A percentile compares a stretch with the other conserved stretches of the same genome.
These are phyloP conservation scores for Multifurca ochricompacta DNA, from an alignment of 768 basidiomycete species.

Conservation along the genomic window DNA sequence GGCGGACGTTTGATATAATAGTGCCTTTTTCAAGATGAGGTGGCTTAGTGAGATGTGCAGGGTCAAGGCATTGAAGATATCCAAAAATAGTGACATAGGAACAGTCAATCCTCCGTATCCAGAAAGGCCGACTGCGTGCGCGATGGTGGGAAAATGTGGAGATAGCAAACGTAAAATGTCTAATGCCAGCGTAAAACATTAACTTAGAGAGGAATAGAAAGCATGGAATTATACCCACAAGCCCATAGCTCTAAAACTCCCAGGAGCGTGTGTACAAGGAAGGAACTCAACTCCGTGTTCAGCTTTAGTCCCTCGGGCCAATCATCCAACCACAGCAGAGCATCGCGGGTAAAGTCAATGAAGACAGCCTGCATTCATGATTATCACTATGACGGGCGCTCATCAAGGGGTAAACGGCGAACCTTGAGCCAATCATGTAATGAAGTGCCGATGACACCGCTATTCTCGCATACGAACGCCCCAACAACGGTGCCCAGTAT, in stretches of 20 bases:
- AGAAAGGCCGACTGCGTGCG: conserved; percentile 13
- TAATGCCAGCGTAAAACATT: background rate
- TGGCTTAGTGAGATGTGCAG: conserved; percentile 69
- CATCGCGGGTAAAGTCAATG: conserved; percentile 41
- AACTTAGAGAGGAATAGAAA: background rate
- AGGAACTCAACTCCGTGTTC: conserved; percentile 85
- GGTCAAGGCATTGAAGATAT: conserved; percentile 52
- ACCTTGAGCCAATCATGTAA: conserved; percentile 20
- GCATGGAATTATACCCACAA: conserved; percentile 39
- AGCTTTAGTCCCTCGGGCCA: conserved; percentile 97
- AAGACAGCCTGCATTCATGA: conserved; percentile 31
- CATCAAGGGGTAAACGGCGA: background rate
- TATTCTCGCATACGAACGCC: conserved; percentile 62
- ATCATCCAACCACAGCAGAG: conserved; percentile 78
- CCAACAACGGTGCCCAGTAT: conserved; percentile 75
- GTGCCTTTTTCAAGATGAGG: conserved; percentile 50
- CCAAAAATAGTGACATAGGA: conserved; percentile 11
- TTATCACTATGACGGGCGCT: background rate
- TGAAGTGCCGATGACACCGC: conserved; percentile 36
- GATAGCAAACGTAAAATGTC: background rate
- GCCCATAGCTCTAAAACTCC: conserved; percentile 63
- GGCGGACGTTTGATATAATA: conserved; percentile 48
- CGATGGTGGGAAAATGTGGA: conserved; percentile 12
- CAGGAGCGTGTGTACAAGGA: conserved; percentile 70
- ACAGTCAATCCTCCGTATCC: conserved; percentile 17